Base-by-base conservation (phyloP, 75 land plant species). In the Adiantum capillusveneris region DNA sequence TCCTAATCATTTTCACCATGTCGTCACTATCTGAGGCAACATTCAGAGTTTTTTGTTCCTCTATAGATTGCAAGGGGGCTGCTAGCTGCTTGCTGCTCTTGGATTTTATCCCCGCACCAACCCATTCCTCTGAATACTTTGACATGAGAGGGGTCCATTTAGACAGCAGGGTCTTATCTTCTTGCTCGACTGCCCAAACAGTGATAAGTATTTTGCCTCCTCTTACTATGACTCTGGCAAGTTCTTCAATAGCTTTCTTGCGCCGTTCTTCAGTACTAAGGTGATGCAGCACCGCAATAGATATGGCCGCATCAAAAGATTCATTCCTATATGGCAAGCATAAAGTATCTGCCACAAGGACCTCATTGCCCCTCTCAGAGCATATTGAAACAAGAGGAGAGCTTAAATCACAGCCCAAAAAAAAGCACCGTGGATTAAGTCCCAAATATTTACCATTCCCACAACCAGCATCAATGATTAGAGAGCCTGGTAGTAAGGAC, bases 121-220 rank as follows among this genome's bases (percentile, higher is more conserved):
- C 50, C 50, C 50, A 46, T 46, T 46, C 85, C 26, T 85, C 98
- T n/a, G 65, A 64, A 61, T 85, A 94, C 66, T 79, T 89, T 9
- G 53, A 28, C 29, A 64, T 43, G 42, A 94, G 73, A 39, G 98
- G 98, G 26, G 91, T 94, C 98, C 98, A 94, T 68, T 86, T 94
- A n/a, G 44, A 71, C 30, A 86, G 53, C 58, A 94, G 55, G 21
- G 78, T 63, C 42, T 44, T 71, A 51, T 94, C 96, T 70, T 94
- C 98, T 59, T 94, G 98, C 31, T 94, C 98, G 5, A 79, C 90
- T 45, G 98, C 98, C 98, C 98, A 94, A 9, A 94, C 98, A 27
- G 96, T 89, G 25, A 94, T 78, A 12, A 94, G 58, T 56, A 89
- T 83, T 29, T 66, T 63, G 6, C 98, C 96, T 50, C 84, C 85